phyloP scores from a whole-genome alignment of 805 yeast genomes.

The Metschnikowia drakensbergensis region DNA sequence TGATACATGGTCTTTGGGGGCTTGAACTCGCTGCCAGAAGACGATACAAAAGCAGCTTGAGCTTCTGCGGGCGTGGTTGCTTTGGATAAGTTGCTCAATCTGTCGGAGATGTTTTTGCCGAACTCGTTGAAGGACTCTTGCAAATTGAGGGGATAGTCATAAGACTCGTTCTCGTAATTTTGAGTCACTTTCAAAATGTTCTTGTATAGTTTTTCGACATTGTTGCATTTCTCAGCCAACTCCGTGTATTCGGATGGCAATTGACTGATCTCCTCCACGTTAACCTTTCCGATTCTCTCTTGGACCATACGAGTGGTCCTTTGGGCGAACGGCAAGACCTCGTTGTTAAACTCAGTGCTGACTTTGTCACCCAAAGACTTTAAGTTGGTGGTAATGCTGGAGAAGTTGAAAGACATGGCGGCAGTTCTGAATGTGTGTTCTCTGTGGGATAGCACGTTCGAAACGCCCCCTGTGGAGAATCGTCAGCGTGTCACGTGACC shows the following conservation, averaged over 20 bases:
- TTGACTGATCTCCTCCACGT: constrained; percentile 64
- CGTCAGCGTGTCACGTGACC: background rate
- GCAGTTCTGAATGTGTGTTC: background rate
- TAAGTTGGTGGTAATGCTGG: constrained; percentile 40
- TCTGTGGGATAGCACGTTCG: background rate
- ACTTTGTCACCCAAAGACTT: constrained; percentile 41
- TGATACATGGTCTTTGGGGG: constrained; percentile 80
- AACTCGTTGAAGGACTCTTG: constrained; percentile 74
- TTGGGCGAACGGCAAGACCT: constrained; percentile 62
- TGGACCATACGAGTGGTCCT: constrained; percentile 76
- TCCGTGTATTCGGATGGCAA: constrained; percentile 75
- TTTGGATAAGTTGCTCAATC: constrained; percentile 63
- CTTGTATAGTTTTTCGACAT: constrained; percentile 39
- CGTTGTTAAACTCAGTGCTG: constrained; percentile 52
- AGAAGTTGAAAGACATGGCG: constrained; percentile 41
- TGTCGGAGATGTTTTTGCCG: constrained; percentile 59
- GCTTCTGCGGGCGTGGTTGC: constrained; percentile 81
- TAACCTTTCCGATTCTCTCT: constrained; percentile 71
- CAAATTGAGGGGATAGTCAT: constrained; percentile 77
- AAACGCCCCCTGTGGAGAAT: background rate
- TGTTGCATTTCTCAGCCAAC: constrained; percentile 38
- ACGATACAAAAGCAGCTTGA: constrained; percentile 59
- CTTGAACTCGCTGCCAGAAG: constrained; percentile 40
- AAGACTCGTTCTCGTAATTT: constrained; percentile 69
- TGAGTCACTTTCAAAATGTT: constrained; percentile 42